Evolutionary conservation across 306 rosid species (phyloP).

Genomic region (Vicia sativa): DNA sequence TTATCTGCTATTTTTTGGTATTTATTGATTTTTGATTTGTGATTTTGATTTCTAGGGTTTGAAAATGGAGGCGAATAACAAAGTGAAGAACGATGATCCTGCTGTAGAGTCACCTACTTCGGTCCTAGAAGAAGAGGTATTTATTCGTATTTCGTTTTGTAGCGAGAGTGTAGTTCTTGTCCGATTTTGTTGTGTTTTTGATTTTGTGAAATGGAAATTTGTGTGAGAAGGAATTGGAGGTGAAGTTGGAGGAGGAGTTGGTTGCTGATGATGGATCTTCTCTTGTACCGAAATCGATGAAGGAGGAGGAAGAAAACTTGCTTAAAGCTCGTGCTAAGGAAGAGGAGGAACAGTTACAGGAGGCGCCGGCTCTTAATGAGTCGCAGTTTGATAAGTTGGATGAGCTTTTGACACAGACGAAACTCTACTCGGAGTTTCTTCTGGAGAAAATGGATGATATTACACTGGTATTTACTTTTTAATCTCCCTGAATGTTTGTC

Average conservation of each 20-base stretch:
- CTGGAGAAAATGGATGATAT: constrained; percentile 97
- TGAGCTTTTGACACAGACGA: constrained; percentile 87
- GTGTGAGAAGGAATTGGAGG: constrained; percentile 46
- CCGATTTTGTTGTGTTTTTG: constrained; percentile 18
- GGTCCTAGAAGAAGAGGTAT: constrained; percentile 82
- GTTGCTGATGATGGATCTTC: constrained; percentile 51
- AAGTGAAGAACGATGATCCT: constrained; percentile 46
- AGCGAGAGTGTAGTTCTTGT: neutral
- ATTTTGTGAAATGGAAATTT: constrained; percentile 40
- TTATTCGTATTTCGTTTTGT: neutral
- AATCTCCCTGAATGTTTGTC: neutral
- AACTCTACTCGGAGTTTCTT: constrained; percentile 78
- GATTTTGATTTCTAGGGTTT: constrained; percentile 44
- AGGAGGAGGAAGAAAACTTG: constrained; percentile 66
- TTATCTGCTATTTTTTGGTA: neutral
- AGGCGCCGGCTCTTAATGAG: constrained; percentile 51
- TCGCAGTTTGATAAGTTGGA: constrained; percentile 81
- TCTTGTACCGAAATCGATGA: constrained; percentile 49
- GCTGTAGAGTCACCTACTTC: constrained; percentile 79
- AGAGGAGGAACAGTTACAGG: constrained; percentile 50
- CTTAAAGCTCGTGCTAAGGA: constrained; percentile 61
- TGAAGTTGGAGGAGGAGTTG: constrained; percentile 48
- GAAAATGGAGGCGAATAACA: constrained; percentile 53
- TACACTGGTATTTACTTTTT: constrained; percentile 47
- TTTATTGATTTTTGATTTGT: neutral